Conservation (phyloP, 2,329 filamentous ascomycete species). For the Aspergillus sojae region DNA sequence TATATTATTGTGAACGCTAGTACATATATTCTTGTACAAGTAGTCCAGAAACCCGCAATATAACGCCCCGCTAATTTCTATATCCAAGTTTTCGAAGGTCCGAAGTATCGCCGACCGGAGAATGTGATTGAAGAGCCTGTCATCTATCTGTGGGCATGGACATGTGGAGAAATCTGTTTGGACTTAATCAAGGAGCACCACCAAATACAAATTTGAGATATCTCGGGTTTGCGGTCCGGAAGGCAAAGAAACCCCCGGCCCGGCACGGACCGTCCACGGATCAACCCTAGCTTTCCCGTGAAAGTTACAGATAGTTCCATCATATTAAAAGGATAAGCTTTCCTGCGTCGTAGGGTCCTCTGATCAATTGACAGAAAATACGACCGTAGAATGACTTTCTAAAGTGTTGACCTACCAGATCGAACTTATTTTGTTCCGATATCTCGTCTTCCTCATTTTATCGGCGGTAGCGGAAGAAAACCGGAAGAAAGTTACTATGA, state of each 20-base stretch:
- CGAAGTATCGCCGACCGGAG: too few relatives aligned
- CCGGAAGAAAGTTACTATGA: background rate
- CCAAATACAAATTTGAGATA: background rate
- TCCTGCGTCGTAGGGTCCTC: background rate
- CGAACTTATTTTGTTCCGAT: background rate
- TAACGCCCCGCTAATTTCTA: too few relatives aligned
- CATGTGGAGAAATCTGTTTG: background rate
- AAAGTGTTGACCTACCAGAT: fast-evolving
- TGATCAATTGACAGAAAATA: background rate
- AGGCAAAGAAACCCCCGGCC: background rate
- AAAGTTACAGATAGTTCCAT: too few relatives aligned
- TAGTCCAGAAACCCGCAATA: too few relatives aligned
- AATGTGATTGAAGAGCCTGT: background rate
- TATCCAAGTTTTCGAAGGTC: too few relatives aligned
- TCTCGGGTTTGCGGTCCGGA: background rate
- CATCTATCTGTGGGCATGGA: background rate
- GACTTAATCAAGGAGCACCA: background rate
- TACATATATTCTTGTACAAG: too few relatives aligned
- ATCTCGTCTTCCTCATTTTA: background rate
- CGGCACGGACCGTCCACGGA: background rate
- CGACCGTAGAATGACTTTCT: background rate
- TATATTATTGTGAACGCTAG: too few relatives aligned
- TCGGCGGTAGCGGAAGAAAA: background rate
- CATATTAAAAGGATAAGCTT: background rate
- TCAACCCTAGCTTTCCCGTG: background rate